phyloP scores from a whole-genome alignment of 495 filamentous ascomycete species.

The Xylaria flabelliformis region DNA sequence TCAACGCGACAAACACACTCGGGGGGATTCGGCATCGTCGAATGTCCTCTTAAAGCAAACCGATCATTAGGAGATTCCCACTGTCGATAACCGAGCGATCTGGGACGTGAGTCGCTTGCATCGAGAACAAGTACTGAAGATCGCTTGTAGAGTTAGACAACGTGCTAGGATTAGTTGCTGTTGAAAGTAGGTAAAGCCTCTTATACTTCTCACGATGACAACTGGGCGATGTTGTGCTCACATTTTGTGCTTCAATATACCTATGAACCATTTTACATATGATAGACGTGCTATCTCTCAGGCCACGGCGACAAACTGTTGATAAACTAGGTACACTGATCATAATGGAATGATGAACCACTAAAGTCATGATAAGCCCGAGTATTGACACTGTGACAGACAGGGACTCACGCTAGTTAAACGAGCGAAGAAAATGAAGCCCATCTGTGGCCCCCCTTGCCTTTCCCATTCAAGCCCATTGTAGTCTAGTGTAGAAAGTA shows the following conservation, averaged over 20 bases:
- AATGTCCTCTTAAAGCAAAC: constrained; percentile 10
- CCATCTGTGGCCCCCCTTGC: constrained; percentile 22
- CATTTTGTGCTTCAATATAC: not conserved
- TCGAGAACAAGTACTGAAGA: constrained; percentile 4
- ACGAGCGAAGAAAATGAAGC: constrained; percentile 26
- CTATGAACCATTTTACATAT: not conserved
- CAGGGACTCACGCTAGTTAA: constrained; percentile 19
- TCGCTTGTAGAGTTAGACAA: not conserved
- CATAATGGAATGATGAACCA: constrained; percentile 26
- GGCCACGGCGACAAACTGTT: not conserved
- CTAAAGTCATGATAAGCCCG: constrained; percentile 9
- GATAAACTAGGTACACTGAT: not conserved
- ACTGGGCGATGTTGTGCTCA: not conserved
- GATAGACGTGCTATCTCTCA: not conserved
- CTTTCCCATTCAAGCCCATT: constrained; percentile 24
- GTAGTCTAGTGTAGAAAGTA: constrained; percentile 29
- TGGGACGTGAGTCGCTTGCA: constrained; percentile 18
- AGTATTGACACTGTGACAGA: constrained; percentile 25
- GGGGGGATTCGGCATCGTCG: too few relatives aligned
- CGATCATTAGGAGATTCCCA: too few relatives aligned
- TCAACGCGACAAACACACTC: too few relatives aligned
- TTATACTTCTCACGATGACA: constrained; percentile 1
- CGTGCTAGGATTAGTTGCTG: not conserved
- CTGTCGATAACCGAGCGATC: constrained; percentile 27
- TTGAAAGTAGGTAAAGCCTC: not conserved